phyloP scores from a whole-genome alignment of 2,329 filamentous ascomycete species.

The Phialocephala subalpina region DNA sequence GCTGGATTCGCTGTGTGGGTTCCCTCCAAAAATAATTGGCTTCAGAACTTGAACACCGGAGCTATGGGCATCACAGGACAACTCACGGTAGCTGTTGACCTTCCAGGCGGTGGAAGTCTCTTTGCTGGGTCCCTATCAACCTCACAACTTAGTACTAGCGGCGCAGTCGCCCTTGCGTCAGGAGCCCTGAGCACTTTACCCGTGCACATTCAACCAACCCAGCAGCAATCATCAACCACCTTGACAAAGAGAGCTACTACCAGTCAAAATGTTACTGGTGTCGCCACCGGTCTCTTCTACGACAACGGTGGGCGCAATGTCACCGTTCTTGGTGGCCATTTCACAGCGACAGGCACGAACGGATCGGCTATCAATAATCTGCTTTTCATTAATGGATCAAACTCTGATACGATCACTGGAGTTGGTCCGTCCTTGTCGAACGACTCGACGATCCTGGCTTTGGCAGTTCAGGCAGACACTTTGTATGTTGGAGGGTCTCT shows the following conservation, averaged over 20 bases:
- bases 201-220: slow-evolving; percentile 59
- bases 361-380: slow-evolving; percentile 81
- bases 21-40: slow-evolving; percentile 84
- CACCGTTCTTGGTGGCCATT: slow-evolving; percentile 89
- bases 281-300: slow-evolving; percentile 84
- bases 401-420: slow-evolving; percentile 72
- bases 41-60: slow-evolving; percentile 76
- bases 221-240: slow-evolving; percentile 46
- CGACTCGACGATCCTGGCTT: slow-evolving; percentile 77
- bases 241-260: slow-evolving; percentile 55
- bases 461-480: slow-evolving; percentile 71
- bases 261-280: slow-evolving; percentile 63
- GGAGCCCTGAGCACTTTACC: slow-evolving; percentile 61
- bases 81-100: slow-evolving; percentile 74
- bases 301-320: slow-evolving; percentile 74
- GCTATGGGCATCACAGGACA: slow-evolving; percentile 75
- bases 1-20: slow-evolving; percentile 92
- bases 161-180: slow-evolving; percentile 70
- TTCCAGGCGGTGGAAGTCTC: slow-evolving; percentile 67
- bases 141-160: slow-evolving; percentile 75
- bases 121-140: slow-evolving; percentile 87
- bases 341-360: slow-evolving; percentile 73
- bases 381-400: slow-evolving; percentile 80
- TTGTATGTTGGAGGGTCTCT: slow-evolving; percentile 87
- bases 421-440: slow-evolving; percentile 70